Evolutionary conservation across 805 yeast genomes (phyloP), one percentile per base, ranked within the genome.

Genomic region (Spathaspora boniae): DNA sequence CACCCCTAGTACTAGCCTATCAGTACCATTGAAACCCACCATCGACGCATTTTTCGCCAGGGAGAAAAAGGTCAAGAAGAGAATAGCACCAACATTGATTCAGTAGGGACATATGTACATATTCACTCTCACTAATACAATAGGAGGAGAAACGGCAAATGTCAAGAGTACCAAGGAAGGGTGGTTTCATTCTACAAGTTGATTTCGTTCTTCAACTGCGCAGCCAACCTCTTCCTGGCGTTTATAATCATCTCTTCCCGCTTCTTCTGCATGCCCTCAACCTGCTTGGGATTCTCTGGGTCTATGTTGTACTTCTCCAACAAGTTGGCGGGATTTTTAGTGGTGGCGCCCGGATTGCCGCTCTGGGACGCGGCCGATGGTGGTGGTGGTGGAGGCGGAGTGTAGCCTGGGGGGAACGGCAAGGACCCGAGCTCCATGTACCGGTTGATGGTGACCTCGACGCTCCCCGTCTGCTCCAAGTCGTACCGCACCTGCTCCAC

Each of bases 371-470:
- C 29, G 12, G 46, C 34, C 3, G 41, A 45, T 6, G 50, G 38
- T 34, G 48, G 50, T 20, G 44, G 42, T 9, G 46, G 48, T 29
- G 53, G 44, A 24, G 22, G 16, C 8, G 43, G 18, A 38, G 38
- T 17, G 33, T 29, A 36, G 45, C 54, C 72, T 4, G 76, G 73
- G 5, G 86, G 82, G 39, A 57, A 62, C 14, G 87, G 86, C 34
- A 82, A 69, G 11, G 62, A 60, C 9, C 83, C 81, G 25, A 71
- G 76, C 34, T 73, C 72, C 53, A 91, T 67, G 44, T 74, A 80
- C 29, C 79, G 71, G 34, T 87, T 85, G 7, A 88, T 80, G 0
- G 98, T 89, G 6, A 60, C 73, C 55, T 86, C 89, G 1, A 89
- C 89, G 6, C 84, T 80, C 0, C 95, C 94, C 0, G 93, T 78